A percentile compares a stretch with the other conserved stretches of the same genome.
phyloP scores from a whole-genome alignment of 176 grass and related monocot species.

The Oryza coarctata region DNA sequence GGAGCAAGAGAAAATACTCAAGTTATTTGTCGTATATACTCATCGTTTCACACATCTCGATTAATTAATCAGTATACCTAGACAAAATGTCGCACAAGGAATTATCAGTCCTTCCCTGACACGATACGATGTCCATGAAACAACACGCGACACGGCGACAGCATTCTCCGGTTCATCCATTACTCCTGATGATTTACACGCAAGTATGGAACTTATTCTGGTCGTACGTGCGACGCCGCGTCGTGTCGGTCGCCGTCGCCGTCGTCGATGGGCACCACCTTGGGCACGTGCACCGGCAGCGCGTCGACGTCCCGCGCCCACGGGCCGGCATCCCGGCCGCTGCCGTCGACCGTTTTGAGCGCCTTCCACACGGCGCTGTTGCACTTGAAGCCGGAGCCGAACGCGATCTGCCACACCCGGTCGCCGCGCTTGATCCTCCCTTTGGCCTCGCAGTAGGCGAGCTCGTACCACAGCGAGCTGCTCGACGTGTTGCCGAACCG shows the following conservation, averaged over 20 bases:
- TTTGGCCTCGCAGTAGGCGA: constrained; percentile 67
- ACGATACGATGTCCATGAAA: neutral
- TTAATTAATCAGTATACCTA: neutral
- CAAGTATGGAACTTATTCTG: neutral
- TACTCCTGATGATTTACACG: neutral
- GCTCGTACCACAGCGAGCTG: constrained; percentile 73
- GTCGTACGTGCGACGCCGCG: neutral
- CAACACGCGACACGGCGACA: neutral
- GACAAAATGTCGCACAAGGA: neutral
- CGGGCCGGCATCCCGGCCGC: neutral
- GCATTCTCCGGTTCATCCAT: neutral
- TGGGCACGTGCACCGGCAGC: constrained; percentile 48
- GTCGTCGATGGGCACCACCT: constrained; percentile 13
- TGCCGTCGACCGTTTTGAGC: constrained; percentile 30
- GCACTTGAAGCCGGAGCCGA: constrained; percentile 52
- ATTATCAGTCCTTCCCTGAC: neutral
- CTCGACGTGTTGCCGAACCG: constrained; percentile 68
- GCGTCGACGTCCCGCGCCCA: constrained; percentile 27
- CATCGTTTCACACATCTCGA: neutral
- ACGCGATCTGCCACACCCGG: constrained; percentile 50
- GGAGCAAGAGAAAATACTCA: neutral
- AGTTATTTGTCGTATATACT: neutral
- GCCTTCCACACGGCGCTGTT: constrained; percentile 54
- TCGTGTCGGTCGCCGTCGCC: neutral
- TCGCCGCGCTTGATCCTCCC: constrained; percentile 38